A percentile compares a stretch with the other conserved stretches of the same genome.
These are phyloP conservation scores for Solanum sparsipilum DNA, from an alignment of 257 asterid genomes.

Conservation along the genomic window DNA sequence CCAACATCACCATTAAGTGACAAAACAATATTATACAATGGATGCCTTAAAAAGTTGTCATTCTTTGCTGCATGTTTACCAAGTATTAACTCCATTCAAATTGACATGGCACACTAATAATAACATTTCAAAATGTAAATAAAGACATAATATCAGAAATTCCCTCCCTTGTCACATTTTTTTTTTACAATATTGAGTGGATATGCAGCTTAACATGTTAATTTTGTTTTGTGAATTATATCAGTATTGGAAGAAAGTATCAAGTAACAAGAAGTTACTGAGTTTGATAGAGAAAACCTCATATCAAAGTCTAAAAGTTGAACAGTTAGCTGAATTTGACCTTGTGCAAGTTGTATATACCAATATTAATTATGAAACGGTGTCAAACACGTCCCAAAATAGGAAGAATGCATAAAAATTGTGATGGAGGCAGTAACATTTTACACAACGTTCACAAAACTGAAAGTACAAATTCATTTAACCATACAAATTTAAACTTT, in stretches of 20 bases:
- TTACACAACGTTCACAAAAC: background rate
- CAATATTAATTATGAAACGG: background rate
- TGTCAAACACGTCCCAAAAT: background rate
- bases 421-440: background rate
- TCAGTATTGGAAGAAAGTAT: no score
- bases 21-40: background rate
- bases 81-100: background rate
- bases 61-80: background rate
- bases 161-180: no score
- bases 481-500: background rate
- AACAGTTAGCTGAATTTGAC: background rate
- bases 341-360: background rate
- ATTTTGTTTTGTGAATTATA: no score
- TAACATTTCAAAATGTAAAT: no score
- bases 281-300: background rate
- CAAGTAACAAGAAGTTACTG: background rate
- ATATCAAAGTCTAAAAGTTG: background rate
- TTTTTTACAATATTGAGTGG: no score
- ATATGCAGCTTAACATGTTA: no score
- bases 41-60: background rate
- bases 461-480: background rate
- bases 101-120: no score
- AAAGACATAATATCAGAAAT: no score
- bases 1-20: background rate
- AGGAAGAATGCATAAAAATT: background rate